Base-by-base conservation (phyloP, 345 rosid genomes). In the Eucalyptus erythrocorys region DNA sequence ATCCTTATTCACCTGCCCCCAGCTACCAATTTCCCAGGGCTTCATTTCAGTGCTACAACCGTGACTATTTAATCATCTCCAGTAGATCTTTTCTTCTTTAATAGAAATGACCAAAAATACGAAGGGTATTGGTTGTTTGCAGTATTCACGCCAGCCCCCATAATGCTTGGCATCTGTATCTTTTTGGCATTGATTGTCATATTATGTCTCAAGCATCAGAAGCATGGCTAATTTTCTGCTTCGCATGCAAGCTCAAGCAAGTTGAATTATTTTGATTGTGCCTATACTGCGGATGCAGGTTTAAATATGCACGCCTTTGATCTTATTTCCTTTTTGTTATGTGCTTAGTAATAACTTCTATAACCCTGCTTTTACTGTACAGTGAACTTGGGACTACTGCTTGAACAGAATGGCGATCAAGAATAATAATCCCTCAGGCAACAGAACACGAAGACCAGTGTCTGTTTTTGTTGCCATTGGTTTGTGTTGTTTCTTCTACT, bases 401-500 rank as follows among this genome's bases (percentile, higher is more conserved):
- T 71, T 76, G 82, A 76, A 40, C 82, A 89, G 68, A 87, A 96
- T 97, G 99, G 96, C 91, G 55, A 91, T 94, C 85, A 96, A 96
- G 93, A 89, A 92, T 89, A 89, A 91, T 89, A 92, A 91, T 86
- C 89, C 90, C 86, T 66, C 94, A 4, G 93, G 94, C 86, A 91
- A 48, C 90, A 94, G 94, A 92, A 86, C 92, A 3, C 94, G 96
- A 88, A 91, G 95, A 40, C 94, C 98, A 5, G 88, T 98, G 50
- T 95, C 96, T 22, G 89, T 98, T 91, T 93, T 98, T 81, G 87
- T 95, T 47, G 97, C 96, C 89, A 90, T 98, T 61, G 96, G 94
- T 89, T 89, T 98, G 89, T 98, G 99, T 81, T 93, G 98, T 94
- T 94, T 96, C 95, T 97, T 95, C 90, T 98, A 97, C 92, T 88